Base-by-base conservation (phyloP, 805 yeast species). In the Wickerhamiella siamensis region DNA sequence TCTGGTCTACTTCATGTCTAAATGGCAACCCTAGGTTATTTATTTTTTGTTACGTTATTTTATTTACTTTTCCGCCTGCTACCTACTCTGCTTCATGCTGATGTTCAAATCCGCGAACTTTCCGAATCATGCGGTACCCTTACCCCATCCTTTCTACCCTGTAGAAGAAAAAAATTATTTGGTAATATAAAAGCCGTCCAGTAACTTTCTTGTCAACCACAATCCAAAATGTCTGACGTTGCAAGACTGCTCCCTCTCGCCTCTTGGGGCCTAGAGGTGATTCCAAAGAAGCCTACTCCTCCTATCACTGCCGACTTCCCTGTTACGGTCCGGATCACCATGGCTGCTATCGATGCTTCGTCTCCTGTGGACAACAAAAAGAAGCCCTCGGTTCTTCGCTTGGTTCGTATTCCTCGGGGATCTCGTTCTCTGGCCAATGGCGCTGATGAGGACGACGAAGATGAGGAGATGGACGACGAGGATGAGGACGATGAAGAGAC, bases 331-430 rank as follows among this genome's bases (percentile, higher is more conserved):
- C 82, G 94, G 65, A 62, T 88, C 56, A 87, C 97, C 41, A 72
- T 88, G 74, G 98, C 95, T 49, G 94, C 98, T 46, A 71, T 91
- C 56, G 95, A 88, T 65, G 94, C 95, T 48, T 82, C 77, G 57
- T 57, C 63, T 37, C 71, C 93, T 24, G 95, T 84, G 55, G 65
- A 58, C 43, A 56, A 52, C 45, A 42, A 46, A 38, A 49, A 55
- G 51, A 78, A 73, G 53, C 96, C 97, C 51, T 77, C 94, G 26
- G 84, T 95, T 54, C 72, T 91, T 58, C 80, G 94, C 69, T 72
- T 88, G 58, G 72, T 88, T 33, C 58, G 56, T 31, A 47, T 55
- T 41, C 52, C 53, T 27, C 49, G 29, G 41, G 17, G 51, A 49
- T 22, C 56, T 46, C 22, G 61, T 41, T 52, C 66, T 6, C 67